Evolutionary conservation across 1,284 basidiomycete species (phyloP), one percentile per base, ranked within the genome.

Genomic region (Malassezia yamatoensis): DNA sequence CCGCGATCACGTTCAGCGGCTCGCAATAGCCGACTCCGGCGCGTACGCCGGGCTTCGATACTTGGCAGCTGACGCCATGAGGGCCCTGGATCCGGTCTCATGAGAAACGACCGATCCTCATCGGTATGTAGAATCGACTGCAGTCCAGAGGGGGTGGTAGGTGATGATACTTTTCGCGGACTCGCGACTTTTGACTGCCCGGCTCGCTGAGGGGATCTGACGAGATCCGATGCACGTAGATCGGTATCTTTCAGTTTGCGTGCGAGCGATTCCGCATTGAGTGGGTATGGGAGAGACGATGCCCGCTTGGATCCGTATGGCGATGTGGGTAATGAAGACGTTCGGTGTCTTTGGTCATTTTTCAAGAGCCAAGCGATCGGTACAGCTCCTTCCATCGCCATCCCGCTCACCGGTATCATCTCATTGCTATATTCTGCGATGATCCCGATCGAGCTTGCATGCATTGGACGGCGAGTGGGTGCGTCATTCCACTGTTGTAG

Each of bases 361-460:
- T 21, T 18, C 24, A 29, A 29, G 24, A 29, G 24, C 46, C 46
- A 48, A 11, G 36, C 1, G 29, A 39, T 21, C 38, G 24, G 24
- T 36, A 40, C 48, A 6, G 48, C 48, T 5, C 48, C 48, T 2
- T 49, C 48, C 48, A 49, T 40, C 16, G 48, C 48, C n/a, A 12
- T 20, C 3, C 21, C 37, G 21, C 35, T 49, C 13, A 49, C 48
- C 3, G 35, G 47, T 5, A 49, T 13, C 9, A n/a, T 13, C 33
- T 49, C 47, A 9, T 49, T 11, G 3, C 38, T 33, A 24, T 35
- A 21, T 8, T 45, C 36, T 2, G 49, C 40, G 7, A 40, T 37
- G 21, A 58, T 48, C 4, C 51, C 55, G 3, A 58, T 34, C 9
- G 45, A 39, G 36, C 51, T 58, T 11, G 55, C 55, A 39, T 36